phyloP scores from a whole-genome alignment of 2,329 filamentous ascomycete genomes.

The Fusarium protoensiforme region DNA sequence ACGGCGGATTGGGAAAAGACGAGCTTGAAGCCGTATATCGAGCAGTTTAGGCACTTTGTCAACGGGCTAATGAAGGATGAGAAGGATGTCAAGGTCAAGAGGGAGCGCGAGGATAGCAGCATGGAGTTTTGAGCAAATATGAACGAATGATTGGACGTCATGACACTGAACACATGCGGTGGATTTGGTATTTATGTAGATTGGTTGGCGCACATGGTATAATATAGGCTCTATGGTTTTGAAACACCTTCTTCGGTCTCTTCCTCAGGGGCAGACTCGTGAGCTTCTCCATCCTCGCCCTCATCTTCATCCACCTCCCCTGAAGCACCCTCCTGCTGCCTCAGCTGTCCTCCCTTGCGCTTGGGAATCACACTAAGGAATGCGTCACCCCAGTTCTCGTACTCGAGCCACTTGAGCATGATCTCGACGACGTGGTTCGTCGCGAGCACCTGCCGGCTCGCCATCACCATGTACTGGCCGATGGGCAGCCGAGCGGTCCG shows the following conservation, averaged over 20 bases:
- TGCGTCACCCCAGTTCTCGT: conserved; percentile 89
- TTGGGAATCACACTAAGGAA: conserved; percentile 91
- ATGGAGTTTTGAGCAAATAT: conserved; percentile 62
- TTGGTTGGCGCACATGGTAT: conserved; percentile 34
- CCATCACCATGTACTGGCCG: conserved; percentile 94
- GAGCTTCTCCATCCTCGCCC: conserved; percentile 39
- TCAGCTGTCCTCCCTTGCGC: conserved; percentile 83
- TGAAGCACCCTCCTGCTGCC: conserved; percentile 46
- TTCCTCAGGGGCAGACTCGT: background rate
- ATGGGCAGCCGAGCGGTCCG: conserved; percentile 93
- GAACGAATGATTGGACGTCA: conserved; percentile 15
- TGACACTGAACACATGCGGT: conserved; percentile 33
- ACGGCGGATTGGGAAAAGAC: conserved; percentile 97
- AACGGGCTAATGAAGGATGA: conserved; percentile 81
- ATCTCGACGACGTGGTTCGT: conserved; percentile 98
- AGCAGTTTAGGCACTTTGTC: conserved; percentile 88
- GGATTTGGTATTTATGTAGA: conserved; percentile 28
- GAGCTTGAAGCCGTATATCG: conserved; percentile 90
- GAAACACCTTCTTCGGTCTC: conserved; percentile 4
- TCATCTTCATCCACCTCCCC: conserved; percentile 33
- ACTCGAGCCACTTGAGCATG: conserved; percentile 92
- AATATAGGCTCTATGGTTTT: conserved; percentile 30
- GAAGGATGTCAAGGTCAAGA: conserved; percentile 64
- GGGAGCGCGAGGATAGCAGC: conserved; percentile 63
- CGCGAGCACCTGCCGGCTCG: conserved; percentile 84